Base-by-base conservation (phyloP, 768 basidiomycete genomes). In the Boletellus sp. region DNA sequence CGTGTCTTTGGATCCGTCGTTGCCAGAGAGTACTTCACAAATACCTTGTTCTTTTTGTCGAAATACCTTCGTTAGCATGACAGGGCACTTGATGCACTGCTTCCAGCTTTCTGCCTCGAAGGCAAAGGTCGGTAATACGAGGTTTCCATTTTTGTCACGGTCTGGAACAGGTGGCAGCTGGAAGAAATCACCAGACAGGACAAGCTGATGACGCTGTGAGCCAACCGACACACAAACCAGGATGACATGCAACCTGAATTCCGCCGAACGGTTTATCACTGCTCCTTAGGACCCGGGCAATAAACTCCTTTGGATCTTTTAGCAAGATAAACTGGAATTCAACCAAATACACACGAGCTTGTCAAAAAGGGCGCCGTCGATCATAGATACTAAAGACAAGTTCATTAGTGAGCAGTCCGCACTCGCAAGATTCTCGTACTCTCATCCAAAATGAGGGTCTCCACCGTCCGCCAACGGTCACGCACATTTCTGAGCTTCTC, bases 181-280 rank as follows among this genome's bases (percentile, higher is more conserved):
- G 62, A 83, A 94, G 66, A 94, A 94, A 63, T 96, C 93, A 7
- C 93, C 93, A 8, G 86, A 91, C 4, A 94, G 71, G 31, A 89
- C 76, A 45, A 94, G 78, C 86, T 93, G 51, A n/a, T 16, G 23
- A 48, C 10, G 16, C 16, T 15, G 34, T 52, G 47, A 51, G 42
- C 36, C 7, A 38, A 35, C 12, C 34, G 23, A 28, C 32, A 35
- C 10, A n/a, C 22, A 19, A n/a, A 24, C 2, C 31, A 26, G 51
- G 15, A 36, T 15, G 10, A 37, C n/a, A 47, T 47, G 7, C n/a
- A 51, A 87, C 87, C 74, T 94, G 91, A 40, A 95, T 90, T 5
- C 91, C 91, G 11, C 92, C 92, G 57, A 93, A 94, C 0, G 90
- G 88, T 38, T 55, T 53, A 1, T 70, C 63, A 41, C 71, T 78